Conservation (phyloP, 495 filamentous ascomycete species). For the Terfezia claveryi region DNA sequence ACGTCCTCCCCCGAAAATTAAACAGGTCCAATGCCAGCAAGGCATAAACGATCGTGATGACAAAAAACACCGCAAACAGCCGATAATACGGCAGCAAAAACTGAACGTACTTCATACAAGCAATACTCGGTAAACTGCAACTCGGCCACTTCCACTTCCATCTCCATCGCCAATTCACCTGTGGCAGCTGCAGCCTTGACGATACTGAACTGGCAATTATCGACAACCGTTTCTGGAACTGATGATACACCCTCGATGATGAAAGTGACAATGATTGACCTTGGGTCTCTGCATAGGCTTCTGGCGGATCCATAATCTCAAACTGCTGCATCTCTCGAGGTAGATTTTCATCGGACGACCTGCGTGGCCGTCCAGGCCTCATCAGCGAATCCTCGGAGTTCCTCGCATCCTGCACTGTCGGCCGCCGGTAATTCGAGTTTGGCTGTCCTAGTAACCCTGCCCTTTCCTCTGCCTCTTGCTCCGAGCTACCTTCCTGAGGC, state of each 20-base stretch:
- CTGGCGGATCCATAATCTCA: not conserved
- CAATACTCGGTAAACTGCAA: no score
- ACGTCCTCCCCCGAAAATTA: not conserved
- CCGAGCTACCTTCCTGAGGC: not conserved
- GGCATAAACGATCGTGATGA: not conserved
- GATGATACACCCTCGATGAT: not conserved
- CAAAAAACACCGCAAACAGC: not conserved
- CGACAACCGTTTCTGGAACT: not conserved
- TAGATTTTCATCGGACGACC: not conserved
- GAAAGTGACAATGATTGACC: not conserved
- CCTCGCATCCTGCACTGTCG: not conserved
- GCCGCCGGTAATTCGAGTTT: not conserved
- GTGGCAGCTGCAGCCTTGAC: not conserved
- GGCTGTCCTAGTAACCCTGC: not conserved
- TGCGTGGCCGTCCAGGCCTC: not conserved
- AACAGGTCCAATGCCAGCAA: not conserved
- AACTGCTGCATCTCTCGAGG: not conserved
- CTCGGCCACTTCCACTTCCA: no score
- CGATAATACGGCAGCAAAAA: not conserved
- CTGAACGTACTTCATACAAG: no score
- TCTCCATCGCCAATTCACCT: not conserved
- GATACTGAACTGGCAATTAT: not conserved
- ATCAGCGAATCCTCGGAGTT: not conserved
- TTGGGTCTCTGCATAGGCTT: not conserved
- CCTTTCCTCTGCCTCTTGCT: not conserved